A percentile compares a stretch with the other conserved stretches of the same genome.
phyloP scores from a whole-genome alignment of 2,329 filamentous ascomycete genomes.

The Aspergillus vadensis region DNA sequence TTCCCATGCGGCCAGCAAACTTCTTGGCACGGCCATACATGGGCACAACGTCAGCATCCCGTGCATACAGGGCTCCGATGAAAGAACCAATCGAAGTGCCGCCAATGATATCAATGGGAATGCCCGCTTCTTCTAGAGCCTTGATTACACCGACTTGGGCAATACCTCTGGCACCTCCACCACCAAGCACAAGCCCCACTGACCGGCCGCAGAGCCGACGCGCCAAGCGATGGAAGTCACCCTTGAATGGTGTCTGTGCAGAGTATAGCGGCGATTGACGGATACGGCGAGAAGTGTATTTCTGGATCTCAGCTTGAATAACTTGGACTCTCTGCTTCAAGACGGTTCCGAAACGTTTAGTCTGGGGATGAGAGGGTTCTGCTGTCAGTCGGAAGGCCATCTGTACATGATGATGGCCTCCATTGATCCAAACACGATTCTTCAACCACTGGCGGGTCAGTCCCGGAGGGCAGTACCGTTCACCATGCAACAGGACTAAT shows the following conservation, averaged over 20 bases:
- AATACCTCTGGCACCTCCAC: slow-evolving; percentile 88
- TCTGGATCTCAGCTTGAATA: slow-evolving; percentile 94
- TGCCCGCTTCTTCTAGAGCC: slow-evolving; percentile 91
- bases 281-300: slow-evolving; percentile 93
- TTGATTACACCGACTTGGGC: slow-evolving; percentile 92
- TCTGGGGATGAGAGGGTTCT: slow-evolving; percentile 73
- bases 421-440: slow-evolving; percentile 96
- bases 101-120: slow-evolving; percentile 92
- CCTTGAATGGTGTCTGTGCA: slow-evolving; percentile 88
- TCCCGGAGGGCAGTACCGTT: slow-evolving; percentile 82
- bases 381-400: slow-evolving; percentile 81
- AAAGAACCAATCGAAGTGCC: slow-evolving; percentile 97
- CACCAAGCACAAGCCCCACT: slow-evolving; percentile 89
- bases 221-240: slow-evolving; percentile 92
- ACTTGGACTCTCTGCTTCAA: slow-evolving; percentile 93
- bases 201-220: slow-evolving; percentile 90
- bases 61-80: slow-evolving; percentile 90
- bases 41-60: slow-evolving; percentile 93
- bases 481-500: slow-evolving; percentile 82
- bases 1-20: slow-evolving; percentile 97
- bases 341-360: slow-evolving; percentile 77
- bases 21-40: slow-evolving; percentile 98
- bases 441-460: slow-evolving; percentile 85
- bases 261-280: slow-evolving; percentile 87
- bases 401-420: slow-evolving; percentile 94